phyloP scores from a whole-genome alignment of 495 filamentous ascomycete species.

The Aspergillus hancockii region DNA sequence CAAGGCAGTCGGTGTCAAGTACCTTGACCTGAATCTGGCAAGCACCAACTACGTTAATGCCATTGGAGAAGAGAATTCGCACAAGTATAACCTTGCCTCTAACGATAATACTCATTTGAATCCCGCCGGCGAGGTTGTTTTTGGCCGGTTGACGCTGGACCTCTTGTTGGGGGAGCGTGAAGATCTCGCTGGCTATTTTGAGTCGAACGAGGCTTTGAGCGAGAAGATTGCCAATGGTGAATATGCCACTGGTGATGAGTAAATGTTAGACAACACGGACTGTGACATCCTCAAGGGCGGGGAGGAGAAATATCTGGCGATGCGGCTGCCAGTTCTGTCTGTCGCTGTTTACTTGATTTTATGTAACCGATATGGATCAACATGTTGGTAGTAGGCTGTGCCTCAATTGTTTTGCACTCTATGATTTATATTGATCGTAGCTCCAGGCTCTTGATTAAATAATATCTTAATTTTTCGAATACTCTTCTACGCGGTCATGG shows the following conservation, averaged over 20 bases:
- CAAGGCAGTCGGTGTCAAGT: constrained; percentile 8
- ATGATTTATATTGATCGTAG: too few relatives aligned
- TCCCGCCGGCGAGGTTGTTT: constrained; percentile 9
- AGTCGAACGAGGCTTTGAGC: constrained; percentile 12
- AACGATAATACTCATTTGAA: constrained; percentile 11
- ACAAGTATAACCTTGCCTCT: constrained; percentile 13
- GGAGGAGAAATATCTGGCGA: too few relatives aligned
- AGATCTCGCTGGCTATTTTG: constrained; percentile 9
- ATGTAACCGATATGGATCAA: too few relatives aligned
- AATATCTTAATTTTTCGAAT: too few relatives aligned
- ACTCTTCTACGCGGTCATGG: too few relatives aligned
- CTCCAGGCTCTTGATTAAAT: too few relatives aligned
- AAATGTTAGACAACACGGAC: background rate
- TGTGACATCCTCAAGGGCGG: too few relatives aligned
- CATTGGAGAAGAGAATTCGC: constrained; percentile 15
- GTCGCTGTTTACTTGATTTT: too few relatives aligned
- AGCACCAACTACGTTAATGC: constrained; percentile 14
- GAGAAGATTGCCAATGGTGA: constrained; percentile 14
- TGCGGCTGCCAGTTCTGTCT: too few relatives aligned
- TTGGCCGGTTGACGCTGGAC: constrained; percentile 14
- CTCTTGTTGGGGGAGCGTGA: constrained; percentile 9
- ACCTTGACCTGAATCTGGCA: constrained; percentile 14
- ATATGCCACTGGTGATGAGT: constrained; percentile 14
- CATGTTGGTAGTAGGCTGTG: too few relatives aligned
- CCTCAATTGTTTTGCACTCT: too few relatives aligned